Base-by-base conservation (phyloP, 371 early-diverging fungal genomes). In the Synchytrium microbalum region DNA sequence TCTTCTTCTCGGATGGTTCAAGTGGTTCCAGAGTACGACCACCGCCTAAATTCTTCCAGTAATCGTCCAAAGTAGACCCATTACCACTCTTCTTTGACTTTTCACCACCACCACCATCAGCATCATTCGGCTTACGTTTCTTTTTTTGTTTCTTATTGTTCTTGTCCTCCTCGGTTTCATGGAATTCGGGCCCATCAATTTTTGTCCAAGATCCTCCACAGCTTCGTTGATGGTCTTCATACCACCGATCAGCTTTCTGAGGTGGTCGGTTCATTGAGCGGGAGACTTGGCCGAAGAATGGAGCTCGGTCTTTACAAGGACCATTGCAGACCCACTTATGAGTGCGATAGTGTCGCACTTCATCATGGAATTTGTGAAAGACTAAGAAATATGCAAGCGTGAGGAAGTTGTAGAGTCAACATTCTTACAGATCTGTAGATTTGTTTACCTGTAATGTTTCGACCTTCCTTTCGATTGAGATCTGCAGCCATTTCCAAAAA, bases 261-360 rank as follows among this genome's bases (percentile, higher is more conserved):
- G 87, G 88, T 2, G 81, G 75, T 58, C 88, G 79, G 61, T 88
- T 88, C 82, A 87, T 85, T 19, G 84, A 72, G 30, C 88, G 75
- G 26, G 69, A 72, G 1, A 87, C 83, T 16, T 74, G 63, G 1
- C 87, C 86, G 68, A 73, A 85, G 66, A 75, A 88, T 0, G 88
- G 87, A 0, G 85, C 75, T 8, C 64, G 69, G n/a, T 75, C 23
- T 59, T 71, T 72, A 58, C 88, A 88, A 2, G 77, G 75, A 3
- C 87, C 80, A 67, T 82, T 67, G 64, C 87, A 86, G 5, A 38
- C 46, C 46, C 46, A 38, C 5, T 85, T 71, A 64, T 86, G 88
- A 0, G 69, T 80, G 31, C 76, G 74, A 62, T 86, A 83, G 67
- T 83, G 72, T 32, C 79, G 68, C 1, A 87, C 87, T 66, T 86